A percentile compares a stretch with the other conserved stretches of the same genome.
Conservation (phyloP, 768 basidiomycete genomes). For the Glaciozyma martinii region DNA sequence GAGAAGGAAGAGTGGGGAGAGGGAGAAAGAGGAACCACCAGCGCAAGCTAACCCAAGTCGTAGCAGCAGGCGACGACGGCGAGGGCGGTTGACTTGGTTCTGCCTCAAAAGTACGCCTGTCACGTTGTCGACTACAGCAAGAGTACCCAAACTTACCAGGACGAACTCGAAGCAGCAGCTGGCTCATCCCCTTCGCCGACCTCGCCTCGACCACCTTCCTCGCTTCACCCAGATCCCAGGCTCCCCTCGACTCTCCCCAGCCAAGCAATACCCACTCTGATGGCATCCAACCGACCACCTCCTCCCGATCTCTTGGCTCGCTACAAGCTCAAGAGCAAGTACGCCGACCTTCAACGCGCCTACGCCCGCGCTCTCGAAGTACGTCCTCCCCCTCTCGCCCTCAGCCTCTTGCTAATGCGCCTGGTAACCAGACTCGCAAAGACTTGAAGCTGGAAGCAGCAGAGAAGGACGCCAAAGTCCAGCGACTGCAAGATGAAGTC, state of each 20-base stretch:
- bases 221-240: not conserved
- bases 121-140: too few relatives aligned
- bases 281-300: not conserved
- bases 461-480: conserved; percentile 37
- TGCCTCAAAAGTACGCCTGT: too few relatives aligned
- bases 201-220: not conserved
- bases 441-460: conserved; percentile 26
- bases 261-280: not conserved
- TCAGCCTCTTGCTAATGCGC: not conserved
- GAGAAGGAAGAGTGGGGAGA: not conserved
- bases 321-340: conserved; percentile 17
- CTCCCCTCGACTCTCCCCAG: not conserved
- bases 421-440: not conserved
- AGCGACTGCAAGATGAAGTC: conserved; percentile 28
- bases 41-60: too few relatives aligned
- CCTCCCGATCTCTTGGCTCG: conserved; percentile 19
- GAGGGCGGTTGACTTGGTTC: too few relatives aligned
- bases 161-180: not conserved
- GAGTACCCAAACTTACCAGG: not conserved
- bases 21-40: not conserved
- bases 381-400: not conserved
- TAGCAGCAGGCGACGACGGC: too few relatives aligned
- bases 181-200: not conserved
- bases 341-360: conserved; percentile 6
- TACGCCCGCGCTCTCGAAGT: conserved; percentile 10